Conservation (phyloP, 305 asterid species). For the Withania somnifera region DNA sequence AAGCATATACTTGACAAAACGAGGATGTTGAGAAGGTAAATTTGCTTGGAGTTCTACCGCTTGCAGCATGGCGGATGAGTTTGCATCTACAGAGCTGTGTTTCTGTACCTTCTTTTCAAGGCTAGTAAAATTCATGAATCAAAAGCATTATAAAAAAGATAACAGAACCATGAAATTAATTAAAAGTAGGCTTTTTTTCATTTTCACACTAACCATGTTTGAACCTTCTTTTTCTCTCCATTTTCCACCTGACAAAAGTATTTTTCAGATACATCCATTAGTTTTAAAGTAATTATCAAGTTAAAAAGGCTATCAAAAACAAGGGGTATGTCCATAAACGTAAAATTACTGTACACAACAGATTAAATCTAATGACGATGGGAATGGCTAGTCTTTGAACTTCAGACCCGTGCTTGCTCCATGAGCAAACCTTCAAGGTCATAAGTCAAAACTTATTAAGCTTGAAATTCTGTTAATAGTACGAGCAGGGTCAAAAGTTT, state of each 20-base stretch:
- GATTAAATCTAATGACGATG: not conserved
- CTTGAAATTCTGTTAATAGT: no score
- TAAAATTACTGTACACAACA: not conserved
- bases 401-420: not conserved
- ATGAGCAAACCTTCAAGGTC: not conserved
- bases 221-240: not conserved
- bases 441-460: not conserved
- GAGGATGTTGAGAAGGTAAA: slow-evolving; percentile 26
- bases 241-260: slow-evolving; percentile 21
- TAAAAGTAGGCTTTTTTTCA: not conserved
- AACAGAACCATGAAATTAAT: not conserved
- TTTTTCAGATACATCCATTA: not conserved
- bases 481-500: not conserved
- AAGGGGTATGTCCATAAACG: not conserved
- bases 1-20: slow-evolving; percentile 39
- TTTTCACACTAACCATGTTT: slow-evolving; percentile 20
- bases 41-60: slow-evolving; percentile 33
- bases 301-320: not conserved
- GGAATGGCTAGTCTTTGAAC: not conserved
- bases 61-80: slow-evolving; percentile 22
- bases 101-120: slow-evolving; percentile 3
- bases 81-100: not conserved
- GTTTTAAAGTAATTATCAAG: not conserved
- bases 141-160: not conserved
- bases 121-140: slow-evolving; percentile 2